Percentiles rank a stretch among this genome's conserved stretches.
These are phyloP conservation scores for Passalora sequoiae DNA, from an alignment of 2,329 filamentous ascomycete species.

Conservation along the genomic window DNA sequence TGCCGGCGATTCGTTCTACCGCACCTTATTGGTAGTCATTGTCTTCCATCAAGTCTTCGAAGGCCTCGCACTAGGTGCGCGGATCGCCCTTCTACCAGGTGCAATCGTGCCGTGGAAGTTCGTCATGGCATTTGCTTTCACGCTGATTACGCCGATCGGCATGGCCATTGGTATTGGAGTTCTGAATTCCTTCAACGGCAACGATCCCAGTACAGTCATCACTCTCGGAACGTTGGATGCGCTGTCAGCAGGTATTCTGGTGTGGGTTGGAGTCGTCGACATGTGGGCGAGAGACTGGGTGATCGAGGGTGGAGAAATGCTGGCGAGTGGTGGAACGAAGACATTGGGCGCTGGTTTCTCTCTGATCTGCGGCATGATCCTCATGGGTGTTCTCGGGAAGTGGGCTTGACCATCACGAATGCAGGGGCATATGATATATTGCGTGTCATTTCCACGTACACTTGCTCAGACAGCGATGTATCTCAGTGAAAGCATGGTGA, in stretches of 20 bases:
- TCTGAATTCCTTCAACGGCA: conserved; percentile 66
- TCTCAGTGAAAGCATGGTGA: too few relatives aligned
- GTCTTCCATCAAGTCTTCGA: conserved; percentile 93
- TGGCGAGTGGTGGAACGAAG: conserved; percentile 14
- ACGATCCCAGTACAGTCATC: conserved; percentile 61
- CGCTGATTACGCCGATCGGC: conserved; percentile 67
- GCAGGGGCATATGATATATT: too few relatives aligned
- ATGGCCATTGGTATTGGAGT: conserved; percentile 78
- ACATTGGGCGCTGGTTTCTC: conserved; percentile 12
- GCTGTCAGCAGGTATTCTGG: conserved; percentile 66
- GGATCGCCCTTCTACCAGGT: conserved; percentile 64
- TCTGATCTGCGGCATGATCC: conserved; percentile 14
- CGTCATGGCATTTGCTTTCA: conserved; percentile 59
- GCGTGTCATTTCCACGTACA: too few relatives aligned
- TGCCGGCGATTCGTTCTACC: conserved; percentile 57
- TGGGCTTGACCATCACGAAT: conserved; percentile 24
- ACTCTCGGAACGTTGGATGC: conserved; percentile 70
- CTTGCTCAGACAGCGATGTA: too few relatives aligned
- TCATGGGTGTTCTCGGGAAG: conserved; percentile 20
- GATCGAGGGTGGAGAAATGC: conserved; percentile 20
- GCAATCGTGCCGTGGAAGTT: conserved; percentile 46
- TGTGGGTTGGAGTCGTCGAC: conserved; percentile 76
- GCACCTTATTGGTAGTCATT: conserved; percentile 57
- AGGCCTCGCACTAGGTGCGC: conserved; percentile 79
- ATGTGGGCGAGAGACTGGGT: conserved; percentile 77